These are phyloP conservation scores for Sanghuangporus sanghuang DNA, from an alignment of 1,284 basidiomycete species.

Conservation along the genomic window DNA sequence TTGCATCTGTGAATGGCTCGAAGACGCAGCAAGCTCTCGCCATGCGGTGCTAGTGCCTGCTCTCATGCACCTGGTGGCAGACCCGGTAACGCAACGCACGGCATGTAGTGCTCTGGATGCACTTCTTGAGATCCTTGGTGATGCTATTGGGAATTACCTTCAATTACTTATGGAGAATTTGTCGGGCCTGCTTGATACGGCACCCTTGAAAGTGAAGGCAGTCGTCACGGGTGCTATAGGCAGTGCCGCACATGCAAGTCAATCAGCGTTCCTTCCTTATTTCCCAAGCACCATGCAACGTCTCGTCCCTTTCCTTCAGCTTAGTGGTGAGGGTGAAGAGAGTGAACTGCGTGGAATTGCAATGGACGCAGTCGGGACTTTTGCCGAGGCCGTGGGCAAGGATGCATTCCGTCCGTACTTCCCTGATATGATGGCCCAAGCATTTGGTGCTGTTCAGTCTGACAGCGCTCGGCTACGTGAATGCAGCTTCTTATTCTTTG, in stretches of 20 bases:
- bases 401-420: conserved; percentile 96
- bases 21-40: conserved; percentile 86
- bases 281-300: conserved; percentile 91
- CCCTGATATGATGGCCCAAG: conserved; percentile 92
- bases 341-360: conserved; percentile 95
- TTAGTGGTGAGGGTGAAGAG: conserved; percentile 80
- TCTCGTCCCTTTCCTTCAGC: conserved; percentile 82
- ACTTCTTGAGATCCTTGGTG: conserved; percentile 91
- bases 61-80: conserved; percentile 88
- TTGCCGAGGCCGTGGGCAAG: conserved; percentile 95
- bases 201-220: conserved; percentile 84
- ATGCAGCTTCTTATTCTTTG: conserved; percentile 98
- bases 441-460: conserved; percentile 87
- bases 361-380: conserved; percentile 97
- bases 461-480: conserved; percentile 88
- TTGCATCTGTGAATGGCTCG: conserved; percentile 97
- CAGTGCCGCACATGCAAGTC: conserved; percentile 97
- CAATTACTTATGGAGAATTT: conserved; percentile 95
- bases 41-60: conserved; percentile 87
- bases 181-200: conserved; percentile 82
- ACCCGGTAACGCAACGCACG: conserved; percentile 82
- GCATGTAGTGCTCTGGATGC: conserved; percentile 97
- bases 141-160: conserved; percentile 86
- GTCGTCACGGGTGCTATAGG: conserved; percentile 98
- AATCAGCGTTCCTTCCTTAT: conserved; percentile 89